Conservation (phyloP, 192 early-diverging fungal species). For the Cetraspora pellucida region DNA sequence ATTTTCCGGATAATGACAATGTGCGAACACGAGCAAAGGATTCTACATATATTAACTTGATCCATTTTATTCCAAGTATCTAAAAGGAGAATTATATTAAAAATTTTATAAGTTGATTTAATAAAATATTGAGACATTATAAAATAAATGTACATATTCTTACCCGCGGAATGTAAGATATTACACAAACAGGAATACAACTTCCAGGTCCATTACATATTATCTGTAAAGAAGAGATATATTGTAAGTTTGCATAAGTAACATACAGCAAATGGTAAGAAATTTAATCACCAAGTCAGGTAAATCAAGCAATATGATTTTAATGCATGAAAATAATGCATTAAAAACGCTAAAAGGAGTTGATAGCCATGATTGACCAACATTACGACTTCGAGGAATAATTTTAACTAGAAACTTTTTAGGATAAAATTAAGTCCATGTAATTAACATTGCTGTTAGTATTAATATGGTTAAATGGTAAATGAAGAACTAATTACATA, state of each 20-base stretch:
- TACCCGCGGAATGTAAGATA: slow-evolving; percentile 65
- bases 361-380: slow-evolving; percentile 68
- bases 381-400: slow-evolving; percentile 74
- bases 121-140: not conserved
- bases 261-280: not conserved
- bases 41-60: slow-evolving; percentile 82
- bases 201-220: slow-evolving; percentile 92
- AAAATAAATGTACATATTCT: not conserved
- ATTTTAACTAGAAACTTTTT: slow-evolving; percentile 45
- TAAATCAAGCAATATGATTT: slow-evolving; percentile 42
- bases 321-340: slow-evolving; percentile 48
- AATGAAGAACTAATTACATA: not conserved
- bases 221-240: slow-evolving; percentile 46
- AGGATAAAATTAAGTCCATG: not conserved
- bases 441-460: not conserved
- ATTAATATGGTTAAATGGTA: not conserved
- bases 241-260: not conserved
- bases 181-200: slow-evolving; percentile 72
- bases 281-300: slow-evolving; percentile 55
- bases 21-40: slow-evolving; percentile 85
- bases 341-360: slow-evolving; percentile 51
- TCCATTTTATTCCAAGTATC: slow-evolving; percentile 56
- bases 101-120: not conserved
- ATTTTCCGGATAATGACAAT: slow-evolving; percentile 85
- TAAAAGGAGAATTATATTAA: slow-evolving; percentile 17